phyloP scores from a whole-genome alignment of 306 rosid genomes.

The Prunus mume region DNA sequence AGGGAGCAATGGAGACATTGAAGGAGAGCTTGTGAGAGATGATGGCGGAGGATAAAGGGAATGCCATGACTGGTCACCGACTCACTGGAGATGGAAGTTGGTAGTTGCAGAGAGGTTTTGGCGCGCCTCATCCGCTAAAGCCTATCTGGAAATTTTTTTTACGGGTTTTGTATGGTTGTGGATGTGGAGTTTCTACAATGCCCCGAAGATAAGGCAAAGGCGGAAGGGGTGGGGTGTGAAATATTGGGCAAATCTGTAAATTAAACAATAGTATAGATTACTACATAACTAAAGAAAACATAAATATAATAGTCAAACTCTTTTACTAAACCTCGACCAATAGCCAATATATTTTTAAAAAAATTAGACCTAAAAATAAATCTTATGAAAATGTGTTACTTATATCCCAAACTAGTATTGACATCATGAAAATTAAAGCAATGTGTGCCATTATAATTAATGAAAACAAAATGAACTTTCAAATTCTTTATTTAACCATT shows the following conservation, averaged over 20 bases:
- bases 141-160: constrained; percentile 29
- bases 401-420: no score
- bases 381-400: no score
- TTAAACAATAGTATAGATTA: neutral
- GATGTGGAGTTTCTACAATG: constrained; percentile 17
- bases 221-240: neutral
- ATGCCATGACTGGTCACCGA: constrained; percentile 43
- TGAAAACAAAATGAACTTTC: no score
- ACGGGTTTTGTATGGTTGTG: constrained; percentile 18
- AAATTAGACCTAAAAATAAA: no score
- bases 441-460: no score
- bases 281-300: no score
- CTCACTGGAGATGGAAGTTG: constrained; percentile 13
- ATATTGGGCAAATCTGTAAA: neutral
- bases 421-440: no score
- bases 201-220: neutral
- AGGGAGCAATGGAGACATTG: constrained; percentile 25
- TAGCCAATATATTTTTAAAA: no score
- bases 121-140: constrained; percentile 52
- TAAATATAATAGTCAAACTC: no score
- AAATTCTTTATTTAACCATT: no score
- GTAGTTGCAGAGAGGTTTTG: constrained; percentile 32
- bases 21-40: constrained; percentile 35
- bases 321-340: no score
- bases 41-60: constrained; percentile 47